Evolutionary conservation across 305 asterid genomes (phyloP), one percentile per base, ranked within the genome.

Genomic region (Stenogyne calaminthoides): DNA sequence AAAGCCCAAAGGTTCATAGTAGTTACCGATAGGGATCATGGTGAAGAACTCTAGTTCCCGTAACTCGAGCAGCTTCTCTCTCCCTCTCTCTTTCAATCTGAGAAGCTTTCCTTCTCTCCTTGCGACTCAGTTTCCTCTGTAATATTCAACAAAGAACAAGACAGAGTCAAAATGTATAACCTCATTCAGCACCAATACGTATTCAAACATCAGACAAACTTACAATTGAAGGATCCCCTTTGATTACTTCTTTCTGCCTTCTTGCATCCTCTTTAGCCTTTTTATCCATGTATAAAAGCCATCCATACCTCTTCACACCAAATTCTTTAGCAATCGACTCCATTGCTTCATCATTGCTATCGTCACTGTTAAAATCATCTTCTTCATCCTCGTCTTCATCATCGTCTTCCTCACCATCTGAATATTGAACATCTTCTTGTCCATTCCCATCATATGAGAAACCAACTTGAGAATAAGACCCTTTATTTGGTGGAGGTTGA

Each of bases 281-380:
- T 82, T 95, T 95, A 83, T 95, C 99, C 99, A 90, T 95, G 84
- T 90, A 90, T 29, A 95, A 83, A 81, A 92, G 96, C 98, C 98
- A 92, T 67, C 99, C 99, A 73, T 90, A 95, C 75, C 97, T 89
- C 84, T 90, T 95, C 69, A 92, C 98, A 44, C 99, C 99, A 80
- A 85, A 92, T 61, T 92, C 96, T 85, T 89, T 95, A 18, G 99
- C 98, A 76, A 95, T 89, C 19, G 94, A 85, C 84, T 95, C 99
- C 99, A 92, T 92, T 56, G 75, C 90, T 83, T 89, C 97, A 81
- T 92, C 99, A 69, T 87, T 89, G 84, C 96, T 89, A 81, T 92
- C 96, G 67, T 95, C 99, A 75, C 99, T 95, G 73, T 95, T 95
- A 80, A 95, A 95, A 61, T 95, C 97, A 15, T 89, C 98, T 44